phyloP scores from a whole-genome alignment of 257 asterid species.

The Solanum stenotomum region DNA sequence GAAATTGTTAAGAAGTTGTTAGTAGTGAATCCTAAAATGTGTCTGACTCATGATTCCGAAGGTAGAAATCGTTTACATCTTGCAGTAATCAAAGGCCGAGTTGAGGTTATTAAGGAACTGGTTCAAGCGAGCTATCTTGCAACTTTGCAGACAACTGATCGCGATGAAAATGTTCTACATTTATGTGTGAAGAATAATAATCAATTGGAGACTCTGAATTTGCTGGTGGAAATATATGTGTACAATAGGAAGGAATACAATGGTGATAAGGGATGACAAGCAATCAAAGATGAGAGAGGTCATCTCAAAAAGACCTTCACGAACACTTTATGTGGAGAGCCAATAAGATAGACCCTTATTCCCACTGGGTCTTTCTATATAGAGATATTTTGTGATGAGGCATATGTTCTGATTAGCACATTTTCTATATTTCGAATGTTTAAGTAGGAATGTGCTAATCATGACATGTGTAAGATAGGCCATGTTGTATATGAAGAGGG shows the following conservation, averaged over 20 bases:
- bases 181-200: conserved; percentile 27
- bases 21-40: not conserved
- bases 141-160: conserved; percentile 6
- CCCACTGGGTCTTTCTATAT: too few species aligned
- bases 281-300: too few species aligned
- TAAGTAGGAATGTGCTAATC: not conserved
- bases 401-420: not conserved
- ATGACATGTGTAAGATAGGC: too few species aligned
- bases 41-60: conserved; percentile 13
- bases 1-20: conserved; percentile 5
- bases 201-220: conserved; percentile 22
- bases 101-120: conserved; percentile 19
- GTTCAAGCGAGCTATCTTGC: not conserved
- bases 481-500: not conserved
- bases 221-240: not conserved
- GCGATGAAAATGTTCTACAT: conserved; percentile 20
- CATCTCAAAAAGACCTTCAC: too few species aligned
- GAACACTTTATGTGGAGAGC: too few species aligned
- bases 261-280: too few species aligned
- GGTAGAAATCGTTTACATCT: conserved; percentile 27
- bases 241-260: too few species aligned
- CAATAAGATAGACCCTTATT: too few species aligned
- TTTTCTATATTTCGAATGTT: too few species aligned
- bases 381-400: too few species aligned
- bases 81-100: conserved; percentile 23